Base-by-base conservation (phyloP, 306 rosid species). In the Dryas octopetala region DNA sequence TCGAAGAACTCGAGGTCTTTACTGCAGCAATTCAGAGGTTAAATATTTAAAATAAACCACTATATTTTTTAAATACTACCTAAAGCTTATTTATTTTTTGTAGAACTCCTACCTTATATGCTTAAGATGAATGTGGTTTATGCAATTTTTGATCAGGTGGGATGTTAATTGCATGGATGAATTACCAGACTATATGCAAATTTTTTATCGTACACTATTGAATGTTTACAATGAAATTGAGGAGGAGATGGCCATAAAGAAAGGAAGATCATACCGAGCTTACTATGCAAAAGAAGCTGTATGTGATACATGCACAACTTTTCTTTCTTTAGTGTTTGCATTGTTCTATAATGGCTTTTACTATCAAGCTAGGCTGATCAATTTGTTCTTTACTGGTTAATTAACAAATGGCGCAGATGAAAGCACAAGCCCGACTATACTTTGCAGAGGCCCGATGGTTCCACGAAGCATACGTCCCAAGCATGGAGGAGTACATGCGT, bases 401-500 rank as follows among this genome's bases (percentile, higher is more conserved):
- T n/a, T n/a, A n/a, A n/a, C 57, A 51, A 7, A 8, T 15, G 38
- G 23, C 14, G 5, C 1, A 82, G 84, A 41, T 84, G 16, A 78
- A 76, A 51, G 59, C 44, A 4, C 9, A 14, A 9, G 79, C 26
- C 8, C 38, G 75, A 63, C 69, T 77, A 5, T 81, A 66, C 64
- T 66, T 81, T 32, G 48, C 62, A 5, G 88, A 83, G 26, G 87
- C 86, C 5, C 68, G 62, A 60, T 85, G 91, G 91, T 43, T 72
- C 14, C 43, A 83, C 38, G 45, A 48, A 4, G 75, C 63, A 4
- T 51, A 74, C 50, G 51, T 26, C 2, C 89, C 85, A 66, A 83
- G 77, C 23, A 53, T 61, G 7, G 85, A 83, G 50, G n/a, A n/a
- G n/a, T n/a, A n/a, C n/a, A n/a, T n/a, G n/a, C n/a, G n/a, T n/a